phyloP scores from a whole-genome alignment of 2,329 filamentous ascomycete genomes.

The Penicillium rolfsii region DNA sequence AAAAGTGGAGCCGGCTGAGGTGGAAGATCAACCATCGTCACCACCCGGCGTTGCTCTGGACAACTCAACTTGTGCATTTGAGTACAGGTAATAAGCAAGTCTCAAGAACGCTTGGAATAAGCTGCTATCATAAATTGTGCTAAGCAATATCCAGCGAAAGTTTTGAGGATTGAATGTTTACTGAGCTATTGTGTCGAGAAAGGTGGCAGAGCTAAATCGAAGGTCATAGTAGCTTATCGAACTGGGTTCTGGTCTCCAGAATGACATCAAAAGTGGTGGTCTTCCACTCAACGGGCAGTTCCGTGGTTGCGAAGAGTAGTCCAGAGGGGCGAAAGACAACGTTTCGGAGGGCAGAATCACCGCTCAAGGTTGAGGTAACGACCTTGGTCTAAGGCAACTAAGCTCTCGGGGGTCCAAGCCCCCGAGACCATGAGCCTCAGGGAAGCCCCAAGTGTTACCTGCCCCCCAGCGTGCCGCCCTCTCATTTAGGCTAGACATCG shows the following conservation, averaged over 20 bases:
- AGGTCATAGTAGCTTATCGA: slow-evolving; percentile 21
- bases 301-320: not conserved
- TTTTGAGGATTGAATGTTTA: not conserved
- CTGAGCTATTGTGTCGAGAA: not conserved
- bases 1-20: slow-evolving; percentile 23
- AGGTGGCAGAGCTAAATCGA: slow-evolving; percentile 5
- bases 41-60: not conserved
- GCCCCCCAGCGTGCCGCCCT: too few relatives aligned
- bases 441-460: not conserved
- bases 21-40: slow-evolving; percentile 16
- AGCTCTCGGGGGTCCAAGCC: not conserved
- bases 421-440: not conserved
- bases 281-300: not conserved
- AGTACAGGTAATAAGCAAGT: not conserved
- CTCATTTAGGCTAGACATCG: not conserved
- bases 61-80: not conserved
- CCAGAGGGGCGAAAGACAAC: not conserved
- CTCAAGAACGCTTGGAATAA: not conserved
- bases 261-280: slow-evolving; percentile 30
- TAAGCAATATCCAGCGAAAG: not conserved
- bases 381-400: too few relatives aligned
- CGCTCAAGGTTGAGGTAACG: not conserved
- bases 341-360: not conserved
- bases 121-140: not conserved
- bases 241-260: slow-evolving; percentile 21